phyloP scores from a whole-genome alignment of 2,329 filamentous ascomycete genomes.

The Blastomyces percursus region DNA sequence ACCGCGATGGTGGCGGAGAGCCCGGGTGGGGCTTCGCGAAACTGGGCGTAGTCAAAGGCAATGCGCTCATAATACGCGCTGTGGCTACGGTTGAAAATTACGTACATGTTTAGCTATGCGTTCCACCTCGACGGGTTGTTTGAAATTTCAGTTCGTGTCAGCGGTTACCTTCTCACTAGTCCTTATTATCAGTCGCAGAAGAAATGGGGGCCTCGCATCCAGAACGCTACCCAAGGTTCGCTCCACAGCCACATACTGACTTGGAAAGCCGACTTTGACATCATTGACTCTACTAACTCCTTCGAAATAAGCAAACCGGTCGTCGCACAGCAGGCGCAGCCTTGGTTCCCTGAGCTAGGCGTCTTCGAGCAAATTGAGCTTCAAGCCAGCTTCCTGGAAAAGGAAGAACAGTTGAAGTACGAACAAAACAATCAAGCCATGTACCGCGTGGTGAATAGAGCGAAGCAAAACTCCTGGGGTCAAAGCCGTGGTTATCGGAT shows the following conservation, averaged over 20 bases:
- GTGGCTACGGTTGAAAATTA: slow-evolving; percentile 36
- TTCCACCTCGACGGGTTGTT: slow-evolving; percentile 41
- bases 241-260: slow-evolving; percentile 49
- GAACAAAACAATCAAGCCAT: slow-evolving; percentile 37
- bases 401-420: slow-evolving; percentile 40
- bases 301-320: slow-evolving; percentile 33
- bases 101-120: slow-evolving; percentile 36
- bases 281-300: slow-evolving; percentile 31
- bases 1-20: slow-evolving; percentile 34
- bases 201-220: slow-evolving; percentile 42
- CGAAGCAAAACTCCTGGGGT: slow-evolving; percentile 40
- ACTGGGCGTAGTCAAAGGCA: slow-evolving; percentile 34
- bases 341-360: slow-evolving; percentile 16
- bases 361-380: slow-evolving; percentile 33
- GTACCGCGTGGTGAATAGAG: slow-evolving; percentile 43
- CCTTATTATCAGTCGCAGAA: slow-evolving; percentile 36
- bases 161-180: slow-evolving; percentile 44
- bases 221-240: slow-evolving; percentile 38
- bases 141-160: slow-evolving; percentile 35
- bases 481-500: slow-evolving; percentile 39
- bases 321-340: slow-evolving; percentile 19
- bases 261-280: slow-evolving; percentile 46
- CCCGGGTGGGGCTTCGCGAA: slow-evolving; percentile 14
- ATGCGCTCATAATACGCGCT: slow-evolving; percentile 28
- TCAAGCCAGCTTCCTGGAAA: slow-evolving; percentile 35